A percentile compares a stretch with the other conserved stretches of the same genome.
Conservation (phyloP, 1,139 yeast species). For the Scheffersomyces parashehatae region DNA sequence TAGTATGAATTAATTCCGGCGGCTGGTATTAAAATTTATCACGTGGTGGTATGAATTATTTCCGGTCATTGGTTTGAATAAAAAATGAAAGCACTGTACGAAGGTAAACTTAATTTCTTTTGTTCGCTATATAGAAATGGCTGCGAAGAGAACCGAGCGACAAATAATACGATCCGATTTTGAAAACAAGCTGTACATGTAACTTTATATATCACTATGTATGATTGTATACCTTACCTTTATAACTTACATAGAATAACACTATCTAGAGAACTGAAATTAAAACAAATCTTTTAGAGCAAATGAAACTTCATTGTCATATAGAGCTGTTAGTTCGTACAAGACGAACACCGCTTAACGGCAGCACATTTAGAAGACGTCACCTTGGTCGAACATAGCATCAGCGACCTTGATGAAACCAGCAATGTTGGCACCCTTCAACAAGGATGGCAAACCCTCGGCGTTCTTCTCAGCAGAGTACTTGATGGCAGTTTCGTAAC, state of each 20-base stretch:
- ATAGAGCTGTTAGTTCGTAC: neutral
- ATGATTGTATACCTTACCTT: neutral
- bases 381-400: constrained; percentile 98
- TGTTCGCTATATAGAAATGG: no score
- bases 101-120: no score
- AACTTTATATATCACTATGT: neutral
- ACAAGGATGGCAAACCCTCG: constrained; percentile 75
- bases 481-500: constrained; percentile 81
- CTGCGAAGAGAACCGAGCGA: no score
- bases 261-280: neutral
- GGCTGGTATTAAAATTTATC: no score
- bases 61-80: no score
- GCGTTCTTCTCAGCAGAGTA: constrained; percentile 73
- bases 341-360: no score
- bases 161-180: no score
- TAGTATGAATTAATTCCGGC: no score
- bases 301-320: neutral
- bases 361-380: constrained; percentile 50
- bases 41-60: no score
- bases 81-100: no score
- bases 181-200: no score
- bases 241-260: neutral
- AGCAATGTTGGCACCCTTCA: constrained; percentile 98
- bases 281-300: neutral
- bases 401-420: constrained; percentile 98